Evolutionary conservation across 768 basidiomycete genomes (phyloP).

Genomic region (Lentinula boryana): DNA sequence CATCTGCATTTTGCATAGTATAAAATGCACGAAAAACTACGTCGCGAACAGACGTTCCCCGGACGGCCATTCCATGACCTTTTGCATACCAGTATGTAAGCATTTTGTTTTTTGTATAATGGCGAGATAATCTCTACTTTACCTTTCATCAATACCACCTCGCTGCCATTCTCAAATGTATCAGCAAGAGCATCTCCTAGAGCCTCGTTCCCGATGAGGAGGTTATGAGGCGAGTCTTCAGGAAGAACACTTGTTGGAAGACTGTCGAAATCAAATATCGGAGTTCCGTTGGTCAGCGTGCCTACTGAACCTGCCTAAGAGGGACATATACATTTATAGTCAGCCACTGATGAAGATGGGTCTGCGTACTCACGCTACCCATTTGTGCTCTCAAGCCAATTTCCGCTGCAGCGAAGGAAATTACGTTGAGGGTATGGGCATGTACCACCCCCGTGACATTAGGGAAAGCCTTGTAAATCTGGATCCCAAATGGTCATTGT

Average conservation of each 20-base stretch:
- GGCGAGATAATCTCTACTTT: background rate
- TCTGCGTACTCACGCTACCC: constrained; percentile 9
- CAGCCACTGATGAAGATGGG: background rate
- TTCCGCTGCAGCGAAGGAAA: constrained; percentile 13
- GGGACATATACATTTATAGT: background rate
- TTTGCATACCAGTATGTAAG: background rate
- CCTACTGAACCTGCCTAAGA: constrained; percentile 8
- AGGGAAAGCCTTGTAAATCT: constrained; percentile 16
- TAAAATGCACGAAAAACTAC: constrained; percentile 15
- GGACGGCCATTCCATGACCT: constrained; percentile 18
- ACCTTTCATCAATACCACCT: constrained; percentile 16
- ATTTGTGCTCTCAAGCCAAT: constrained; percentile 12
- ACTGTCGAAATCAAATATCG: constrained; percentile 13
- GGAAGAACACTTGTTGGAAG: constrained; percentile 11
- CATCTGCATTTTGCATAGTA: constrained; percentile 13
- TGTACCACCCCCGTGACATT: constrained; percentile 13
- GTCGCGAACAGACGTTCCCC: constrained; percentile 12
- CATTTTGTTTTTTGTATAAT: background rate
- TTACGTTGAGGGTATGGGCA: constrained; percentile 12
- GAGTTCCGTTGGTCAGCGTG: constrained; percentile 5
- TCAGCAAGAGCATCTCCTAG: constrained; percentile 14
- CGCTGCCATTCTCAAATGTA: constrained; percentile 10
- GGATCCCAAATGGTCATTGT: background rate
- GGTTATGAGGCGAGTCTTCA: constrained; percentile 9
- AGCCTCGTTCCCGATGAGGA: constrained; percentile 12